phyloP scores from a whole-genome alignment of 1,284 basidiomycete genomes.

The Austroboletus novae-zelandiae region DNA sequence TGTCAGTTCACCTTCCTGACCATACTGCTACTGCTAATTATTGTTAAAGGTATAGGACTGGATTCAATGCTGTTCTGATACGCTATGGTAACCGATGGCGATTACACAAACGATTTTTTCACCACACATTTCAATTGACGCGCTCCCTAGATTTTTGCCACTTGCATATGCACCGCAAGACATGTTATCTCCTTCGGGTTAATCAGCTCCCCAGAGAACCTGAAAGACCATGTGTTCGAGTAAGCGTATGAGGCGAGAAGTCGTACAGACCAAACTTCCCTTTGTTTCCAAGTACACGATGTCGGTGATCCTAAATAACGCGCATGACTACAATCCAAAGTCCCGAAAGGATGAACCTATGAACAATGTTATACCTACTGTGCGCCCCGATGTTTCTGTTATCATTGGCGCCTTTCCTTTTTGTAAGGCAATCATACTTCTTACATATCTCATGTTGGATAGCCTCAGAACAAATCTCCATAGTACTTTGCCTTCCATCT shows the following conservation, averaged over 20 bases:
- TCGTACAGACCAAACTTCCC: not conserved
- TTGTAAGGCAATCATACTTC: not conserved
- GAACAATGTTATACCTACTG: not conserved
- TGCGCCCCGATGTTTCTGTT: constrained; percentile 7
- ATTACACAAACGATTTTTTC: not conserved
- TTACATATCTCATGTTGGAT: not conserved
- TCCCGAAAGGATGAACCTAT: not conserved
- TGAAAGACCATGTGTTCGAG: too few species aligned
- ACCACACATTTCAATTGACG: not conserved
- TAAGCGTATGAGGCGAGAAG: not conserved
- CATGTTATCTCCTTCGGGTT: not conserved
- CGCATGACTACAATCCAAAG: constrained; percentile 4
- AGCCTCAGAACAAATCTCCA: not conserved
- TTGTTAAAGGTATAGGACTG: not conserved
- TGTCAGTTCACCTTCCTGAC: not conserved
- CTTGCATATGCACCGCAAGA: not conserved
- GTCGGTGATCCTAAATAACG: constrained; percentile 12
- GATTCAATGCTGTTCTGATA: not conserved
- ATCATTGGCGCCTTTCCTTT: not conserved
- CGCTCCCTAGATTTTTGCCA: not conserved
- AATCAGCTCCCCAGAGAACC: not conserved
- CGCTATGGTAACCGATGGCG: not conserved
- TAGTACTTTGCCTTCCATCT: constrained; percentile 6
- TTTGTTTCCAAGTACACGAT: constrained; percentile 1
- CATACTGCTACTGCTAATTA: not conserved